A percentile compares a stretch with the other conserved stretches of the same genome.
Evolutionary conservation across 768 basidiomycete genomes (phyloP).

Genomic region (Pleurotus eryngii): DNA sequence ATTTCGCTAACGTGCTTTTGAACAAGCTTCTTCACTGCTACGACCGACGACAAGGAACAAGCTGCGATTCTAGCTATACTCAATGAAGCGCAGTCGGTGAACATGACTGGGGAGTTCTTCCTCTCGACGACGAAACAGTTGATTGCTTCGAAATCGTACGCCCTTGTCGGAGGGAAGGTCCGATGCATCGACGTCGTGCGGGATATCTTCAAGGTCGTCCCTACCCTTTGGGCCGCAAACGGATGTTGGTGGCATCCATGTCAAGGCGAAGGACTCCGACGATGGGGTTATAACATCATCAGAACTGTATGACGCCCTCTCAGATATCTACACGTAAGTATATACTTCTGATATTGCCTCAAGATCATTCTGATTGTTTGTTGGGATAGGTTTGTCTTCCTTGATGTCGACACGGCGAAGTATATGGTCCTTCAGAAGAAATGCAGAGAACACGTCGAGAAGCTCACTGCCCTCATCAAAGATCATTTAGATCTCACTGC

Average conservation of each 20-base stretch:
- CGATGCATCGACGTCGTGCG: slow-evolving; percentile 62
- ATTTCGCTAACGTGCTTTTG: not conserved
- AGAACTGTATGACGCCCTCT: slow-evolving; percentile 61
- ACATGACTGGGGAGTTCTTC: slow-evolving; percentile 60
- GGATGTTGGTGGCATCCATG: slow-evolving; percentile 69
- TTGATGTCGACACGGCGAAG: slow-evolving; percentile 60
- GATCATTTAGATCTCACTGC: slow-evolving; percentile 36
- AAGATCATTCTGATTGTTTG: not conserved
- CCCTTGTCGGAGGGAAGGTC: slow-evolving; percentile 51
- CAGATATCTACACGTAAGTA: slow-evolving; percentile 68
- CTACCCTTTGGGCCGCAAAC: slow-evolving; percentile 66
- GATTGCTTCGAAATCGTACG: slow-evolving; percentile 50
- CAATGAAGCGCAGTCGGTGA: slow-evolving; percentile 42
- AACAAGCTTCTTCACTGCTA: slow-evolving; percentile 62
- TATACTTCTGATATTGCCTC: not conserved
- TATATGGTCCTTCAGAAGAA: slow-evolving; percentile 52
- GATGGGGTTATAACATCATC: slow-evolving; percentile 60
- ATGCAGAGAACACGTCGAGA: slow-evolving; percentile 48
- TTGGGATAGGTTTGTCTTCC: slow-evolving; percentile 63
- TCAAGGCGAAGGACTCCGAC: slow-evolving; percentile 53
- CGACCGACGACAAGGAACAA: slow-evolving; percentile 42
- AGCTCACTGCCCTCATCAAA: slow-evolving; percentile 58
- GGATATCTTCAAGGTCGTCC: slow-evolving; percentile 62
- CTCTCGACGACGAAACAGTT: slow-evolving; percentile 59
- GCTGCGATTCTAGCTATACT: slow-evolving; percentile 46